Conservation (phyloP, 768 basidiomycete species). For the Russula sp. region DNA sequence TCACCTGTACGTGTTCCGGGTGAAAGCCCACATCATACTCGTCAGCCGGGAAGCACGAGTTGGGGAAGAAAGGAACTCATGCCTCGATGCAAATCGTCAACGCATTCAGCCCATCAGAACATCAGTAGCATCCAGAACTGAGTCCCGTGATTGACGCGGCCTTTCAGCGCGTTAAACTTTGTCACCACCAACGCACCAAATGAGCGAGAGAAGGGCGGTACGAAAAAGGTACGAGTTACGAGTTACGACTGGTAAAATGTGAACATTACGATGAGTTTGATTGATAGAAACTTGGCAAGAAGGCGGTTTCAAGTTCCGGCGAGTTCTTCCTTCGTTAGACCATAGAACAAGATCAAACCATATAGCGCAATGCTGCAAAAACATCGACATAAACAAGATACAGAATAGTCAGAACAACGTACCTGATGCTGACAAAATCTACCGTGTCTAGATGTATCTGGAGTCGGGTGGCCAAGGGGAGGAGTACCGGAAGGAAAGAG, state of each 20-base stretch:
- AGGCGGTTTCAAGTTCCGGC: constrained; percentile 68
- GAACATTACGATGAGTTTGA: constrained; percentile 85
- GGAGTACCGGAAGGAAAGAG: no score
- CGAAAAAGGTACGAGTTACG: constrained; percentile 36
- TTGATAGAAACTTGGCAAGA: constrained; percentile 79
- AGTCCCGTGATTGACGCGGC: constrained; percentile 72
- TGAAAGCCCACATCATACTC: no score
- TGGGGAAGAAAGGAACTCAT: constrained; percentile 4
- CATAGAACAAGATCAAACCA: constrained; percentile 81
- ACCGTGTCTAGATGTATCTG: constrained; percentile 67
- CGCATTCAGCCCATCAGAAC: constrained; percentile 83
- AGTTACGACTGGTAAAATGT: constrained; percentile 86
- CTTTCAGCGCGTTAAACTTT: constrained; percentile 65
- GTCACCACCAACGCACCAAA: constrained; percentile 9
- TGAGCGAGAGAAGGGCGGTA: background rate
- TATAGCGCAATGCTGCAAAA: constrained; percentile 71
- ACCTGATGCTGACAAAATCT: constrained; percentile 84
- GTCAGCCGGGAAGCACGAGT: constrained; percentile 15
- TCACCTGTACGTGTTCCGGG: no score
- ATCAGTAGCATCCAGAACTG: constrained; percentile 78
- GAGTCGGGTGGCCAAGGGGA: no score
- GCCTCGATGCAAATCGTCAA: constrained; percentile 84
- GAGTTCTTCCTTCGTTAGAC: constrained; percentile 77
- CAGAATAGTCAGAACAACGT: constrained; percentile 17
- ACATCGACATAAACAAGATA: background rate